Base-by-base conservation (phyloP, 2,329 filamentous ascomycete genomes). In the Xylaria polymorpha region DNA sequence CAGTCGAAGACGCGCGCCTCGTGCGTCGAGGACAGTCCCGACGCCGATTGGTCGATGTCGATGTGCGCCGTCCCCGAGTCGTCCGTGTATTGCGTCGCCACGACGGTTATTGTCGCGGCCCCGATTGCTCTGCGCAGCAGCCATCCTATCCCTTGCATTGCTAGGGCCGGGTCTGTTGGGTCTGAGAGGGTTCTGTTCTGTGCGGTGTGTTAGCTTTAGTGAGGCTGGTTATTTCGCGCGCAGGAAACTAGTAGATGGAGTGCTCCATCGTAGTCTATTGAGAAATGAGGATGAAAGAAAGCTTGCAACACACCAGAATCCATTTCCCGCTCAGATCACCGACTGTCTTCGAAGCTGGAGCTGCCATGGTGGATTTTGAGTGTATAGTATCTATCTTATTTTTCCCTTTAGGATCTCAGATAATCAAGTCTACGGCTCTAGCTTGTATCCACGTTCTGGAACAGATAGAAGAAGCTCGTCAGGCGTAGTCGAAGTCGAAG, bases 131-230 rank as follows among this genome's bases (percentile, higher is more conserved):
- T 94, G 81, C 93, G 92, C 59, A 86, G 86, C 60, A 94, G 74
- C 87, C 88, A 95, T 80, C 88, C 83, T 69, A 94, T 83, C 77
- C 90, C 90, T 85, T 94, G 92, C 76, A 95, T 86, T 59, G 85
- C 78, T 67, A 97, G 89, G 71, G 91, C 87, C 0, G 89, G 84
- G 69, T 94, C 92, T 57, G 89, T 83, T 72, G 85, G 82, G 80
- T 92, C 90, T 68, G 92, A 94, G 74, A 94, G 84, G 71, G 83
- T 81, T 79, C 92, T 92, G 86, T 96, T 94, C 93, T 95, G 77
- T 59, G 71, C 59, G 71, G 48, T 3, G 4, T 22, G 20, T 64
- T 62, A 18, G 20, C 37, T 53, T 32, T 35, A 12, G 50, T 41
- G 3, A 50, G 20, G 18, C 5, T 20, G 41, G 41, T n/a, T 44